Evolutionary conservation across 768 basidiomycete genomes (phyloP).

Genomic region (Brasilioporus rufonigricans): DNA sequence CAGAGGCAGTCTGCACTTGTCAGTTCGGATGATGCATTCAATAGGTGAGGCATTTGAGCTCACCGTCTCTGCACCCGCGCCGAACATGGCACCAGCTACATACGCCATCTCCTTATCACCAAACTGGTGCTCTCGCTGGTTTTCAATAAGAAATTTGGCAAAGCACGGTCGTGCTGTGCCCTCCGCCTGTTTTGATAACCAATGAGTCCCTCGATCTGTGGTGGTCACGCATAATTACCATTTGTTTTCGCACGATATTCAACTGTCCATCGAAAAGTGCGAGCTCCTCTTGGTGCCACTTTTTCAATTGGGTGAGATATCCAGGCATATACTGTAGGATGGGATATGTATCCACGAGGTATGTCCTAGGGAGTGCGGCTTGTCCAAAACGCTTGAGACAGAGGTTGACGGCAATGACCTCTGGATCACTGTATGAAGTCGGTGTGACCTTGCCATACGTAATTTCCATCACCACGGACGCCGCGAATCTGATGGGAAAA

Average conservation of each 20-base stretch:
- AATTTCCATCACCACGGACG: conserved; percentile 1
- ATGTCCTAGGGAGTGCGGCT: neutral
- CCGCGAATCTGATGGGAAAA: neutral
- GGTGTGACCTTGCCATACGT: conserved; percentile 6
- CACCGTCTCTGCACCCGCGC: conserved; percentile 10
- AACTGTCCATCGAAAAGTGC: conserved; percentile 5
- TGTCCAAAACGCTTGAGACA: neutral
- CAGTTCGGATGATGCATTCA: no score
- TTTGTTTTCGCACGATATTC: conserved; percentile 1
- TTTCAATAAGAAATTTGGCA: neutral
- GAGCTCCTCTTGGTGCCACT: conserved; percentile 9
- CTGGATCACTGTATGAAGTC: conserved; percentile 5
- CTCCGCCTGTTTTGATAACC: neutral
- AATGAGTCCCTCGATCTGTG: neutral
- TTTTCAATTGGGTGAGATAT: conserved; percentile 1
- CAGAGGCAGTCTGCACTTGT: conserved; percentile 2
- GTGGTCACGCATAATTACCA: neutral
- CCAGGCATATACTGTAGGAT: conserved; percentile 7
- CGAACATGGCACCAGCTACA: conserved; percentile 4
- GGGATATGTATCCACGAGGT: conserved; percentile 8
- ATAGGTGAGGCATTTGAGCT: neutral
- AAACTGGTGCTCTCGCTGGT: neutral
- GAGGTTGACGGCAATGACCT: conserved; percentile 3
- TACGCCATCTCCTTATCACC: neutral
- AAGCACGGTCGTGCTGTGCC: conserved; percentile 4